Evolutionary conservation across 2,329 filamentous ascomycete genomes (phyloP).

Genomic region (Fusarium multiceps): DNA sequence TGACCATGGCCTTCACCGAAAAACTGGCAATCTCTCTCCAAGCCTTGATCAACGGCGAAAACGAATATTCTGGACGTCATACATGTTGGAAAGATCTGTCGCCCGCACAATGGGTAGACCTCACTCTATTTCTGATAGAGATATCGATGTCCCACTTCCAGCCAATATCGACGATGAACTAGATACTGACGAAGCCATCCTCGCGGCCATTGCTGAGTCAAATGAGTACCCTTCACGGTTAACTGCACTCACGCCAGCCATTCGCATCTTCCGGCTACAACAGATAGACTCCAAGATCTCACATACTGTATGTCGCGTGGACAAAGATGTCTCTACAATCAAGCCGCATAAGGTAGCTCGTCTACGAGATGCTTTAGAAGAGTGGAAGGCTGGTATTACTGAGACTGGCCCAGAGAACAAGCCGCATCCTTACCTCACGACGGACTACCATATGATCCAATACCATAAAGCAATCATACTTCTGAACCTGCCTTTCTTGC

Average conservation of each 20-base stretch:
- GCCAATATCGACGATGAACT: background rate
- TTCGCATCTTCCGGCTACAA: conserved; percentile 6
- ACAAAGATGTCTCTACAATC: background rate
- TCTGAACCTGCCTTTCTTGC: background rate
- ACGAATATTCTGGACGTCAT: conserved; percentile 4
- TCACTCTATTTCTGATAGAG: conserved; percentile 7
- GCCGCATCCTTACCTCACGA: background rate
- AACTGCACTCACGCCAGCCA: background rate
- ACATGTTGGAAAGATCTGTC: conserved; percentile 3
- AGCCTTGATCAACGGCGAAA: background rate
- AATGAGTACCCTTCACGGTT: background rate
- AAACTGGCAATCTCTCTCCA: background rate
- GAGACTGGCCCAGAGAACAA: background rate
- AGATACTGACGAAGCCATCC: background rate
- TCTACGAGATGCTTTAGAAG: background rate
- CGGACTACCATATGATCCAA: background rate
- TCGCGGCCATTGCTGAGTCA: background rate
- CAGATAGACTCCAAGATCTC: conserved; percentile 5
- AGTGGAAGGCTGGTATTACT: background rate
- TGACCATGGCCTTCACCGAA: background rate
- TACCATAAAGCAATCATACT: conserved; percentile 7
- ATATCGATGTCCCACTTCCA: background rate
- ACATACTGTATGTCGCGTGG: background rate
- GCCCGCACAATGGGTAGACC: conserved; percentile 7
- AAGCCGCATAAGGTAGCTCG: background rate